Evolutionary conservation across 78 protist genomes (phyloP), one percentile per base, ranked within the genome.

Genomic region (Dictyostelium firmibasis): DNA sequence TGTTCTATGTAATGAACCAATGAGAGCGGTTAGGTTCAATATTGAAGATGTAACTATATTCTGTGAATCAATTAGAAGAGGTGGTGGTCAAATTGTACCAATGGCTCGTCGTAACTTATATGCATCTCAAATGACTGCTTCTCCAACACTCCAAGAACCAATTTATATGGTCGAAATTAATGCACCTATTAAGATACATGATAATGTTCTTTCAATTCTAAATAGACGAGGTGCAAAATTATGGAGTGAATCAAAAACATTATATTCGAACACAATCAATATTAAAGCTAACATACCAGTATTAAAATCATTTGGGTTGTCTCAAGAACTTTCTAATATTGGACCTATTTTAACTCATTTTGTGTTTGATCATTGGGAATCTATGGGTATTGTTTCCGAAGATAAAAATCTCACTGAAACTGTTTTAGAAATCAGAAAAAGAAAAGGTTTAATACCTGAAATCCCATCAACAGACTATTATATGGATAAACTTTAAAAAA

Each of bases 261-360:
- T 14, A 70, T 57, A 79, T 38, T 74, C 69, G 47, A 29, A 44
- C 23, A 25, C 36, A 31, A 86, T 78, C 96, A 81, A 72, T 72
- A 53, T 99, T 84, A 97, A 96, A 94, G 99, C 99, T 16, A 85
- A 98, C 95, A 87, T 99, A 62, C 99, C 99, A 53, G 99, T 99
- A 76, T 47, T 79, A 29, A 99, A 99, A 97, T 99, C 99, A 25
- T 99, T 99, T 98, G 99, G 99, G 23, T 97, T 99, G 97, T 57
- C 67, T 20, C 67, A 57, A 57, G 67, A 57, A 57, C 67, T 57
- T 57, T 20, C 16, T 38, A 38, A 4, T 38, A 38, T 57, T 57
- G 67, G 67, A 14, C 27, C 67, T 14, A 57, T 57, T 5, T 57
- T 27, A 1, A 57, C 67, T 57, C 67, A 57, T 57, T 57, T 57